These are phyloP conservation scores for Striga asiatica DNA, from an alignment of 257 asterid species.

Conservation along the genomic window DNA sequence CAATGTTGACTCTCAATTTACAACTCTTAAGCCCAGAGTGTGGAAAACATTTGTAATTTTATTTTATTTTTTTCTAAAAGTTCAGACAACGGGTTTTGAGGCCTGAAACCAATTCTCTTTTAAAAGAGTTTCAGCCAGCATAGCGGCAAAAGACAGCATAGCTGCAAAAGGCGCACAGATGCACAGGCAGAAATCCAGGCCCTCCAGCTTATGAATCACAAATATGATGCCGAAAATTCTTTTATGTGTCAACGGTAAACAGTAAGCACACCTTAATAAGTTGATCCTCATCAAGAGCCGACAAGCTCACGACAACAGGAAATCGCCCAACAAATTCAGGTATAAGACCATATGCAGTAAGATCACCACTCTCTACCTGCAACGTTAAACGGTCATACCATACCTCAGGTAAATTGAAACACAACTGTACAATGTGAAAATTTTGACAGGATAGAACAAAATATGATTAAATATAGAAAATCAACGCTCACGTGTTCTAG, in stretches of 20 bases:
- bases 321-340: constrained; percentile 95
- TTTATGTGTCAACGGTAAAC: constrained; percentile 18
- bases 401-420: constrained; percentile 4
- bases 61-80: not conserved
- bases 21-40: not conserved
- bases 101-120: not conserved
- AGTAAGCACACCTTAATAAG: constrained; percentile 61
- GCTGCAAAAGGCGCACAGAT: not conserved
- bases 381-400: constrained; percentile 17
- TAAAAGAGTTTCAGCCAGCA: too few relatives aligned
- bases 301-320: constrained; percentile 72
- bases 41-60: not conserved
- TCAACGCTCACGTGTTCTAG: constrained; percentile 58
- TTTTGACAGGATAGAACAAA: not conserved
- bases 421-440: constrained; percentile 6
- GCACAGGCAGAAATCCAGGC: not conserved
- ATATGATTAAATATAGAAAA: not conserved
- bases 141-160: too few relatives aligned
- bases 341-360: constrained; percentile 84
- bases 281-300: constrained; percentile 79
- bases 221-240: not conserved
- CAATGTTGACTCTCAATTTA: not conserved
- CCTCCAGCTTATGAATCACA: not conserved
- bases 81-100: too few relatives aligned
- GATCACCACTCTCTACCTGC: constrained; percentile 87